A percentile compares a stretch with the other conserved stretches of the same genome.
These are phyloP conservation scores for Kuraishia borneana DNA, from an alignment of 805 yeast genomes.

Conservation along the genomic window DNA sequence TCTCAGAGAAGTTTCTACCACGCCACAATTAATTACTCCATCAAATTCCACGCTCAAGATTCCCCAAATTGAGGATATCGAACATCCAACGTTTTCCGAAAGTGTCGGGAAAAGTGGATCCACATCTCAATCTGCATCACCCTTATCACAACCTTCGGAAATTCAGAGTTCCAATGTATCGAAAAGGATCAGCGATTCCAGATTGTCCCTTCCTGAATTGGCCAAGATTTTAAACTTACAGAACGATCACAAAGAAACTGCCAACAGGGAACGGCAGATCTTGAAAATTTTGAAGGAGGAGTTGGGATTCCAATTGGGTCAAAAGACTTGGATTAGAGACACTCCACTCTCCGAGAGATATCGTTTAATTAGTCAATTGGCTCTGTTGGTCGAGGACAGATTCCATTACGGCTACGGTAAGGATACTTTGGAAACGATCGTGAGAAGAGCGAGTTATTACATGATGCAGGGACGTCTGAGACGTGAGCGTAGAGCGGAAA, in stretches of 20 bases:
- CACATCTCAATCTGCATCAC: background rate
- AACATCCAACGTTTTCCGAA: too few relatives aligned
- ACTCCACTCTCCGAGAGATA: conserved; percentile 44
- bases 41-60: too few relatives aligned
- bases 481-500: conserved; percentile 46
- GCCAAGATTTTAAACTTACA: conserved; percentile 37
- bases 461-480: conserved; percentile 71
- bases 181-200: conserved; percentile 27
- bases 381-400: conserved; percentile 30
- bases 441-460: conserved; percentile 73
- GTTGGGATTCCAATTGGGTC: conserved; percentile 64
- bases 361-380: conserved; percentile 35
- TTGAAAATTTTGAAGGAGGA: conserved; percentile 41
- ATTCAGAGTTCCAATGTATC: background rate
- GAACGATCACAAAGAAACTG: conserved; percentile 42
- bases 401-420: conserved; percentile 42
- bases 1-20: background rate
- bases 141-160: background rate
- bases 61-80: too few relatives aligned
- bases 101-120: background rate
- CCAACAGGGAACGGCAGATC: conserved; percentile 40
- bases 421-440: conserved; percentile 54
- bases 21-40: background rate
- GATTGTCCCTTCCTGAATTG: conserved; percentile 46
- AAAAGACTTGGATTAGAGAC: conserved; percentile 78